Evolutionary conservation across 2,329 filamentous ascomycete species (phyloP), one percentile per base, ranked within the genome.

Genomic region (Ophiosphaerella herpotricha): DNA sequence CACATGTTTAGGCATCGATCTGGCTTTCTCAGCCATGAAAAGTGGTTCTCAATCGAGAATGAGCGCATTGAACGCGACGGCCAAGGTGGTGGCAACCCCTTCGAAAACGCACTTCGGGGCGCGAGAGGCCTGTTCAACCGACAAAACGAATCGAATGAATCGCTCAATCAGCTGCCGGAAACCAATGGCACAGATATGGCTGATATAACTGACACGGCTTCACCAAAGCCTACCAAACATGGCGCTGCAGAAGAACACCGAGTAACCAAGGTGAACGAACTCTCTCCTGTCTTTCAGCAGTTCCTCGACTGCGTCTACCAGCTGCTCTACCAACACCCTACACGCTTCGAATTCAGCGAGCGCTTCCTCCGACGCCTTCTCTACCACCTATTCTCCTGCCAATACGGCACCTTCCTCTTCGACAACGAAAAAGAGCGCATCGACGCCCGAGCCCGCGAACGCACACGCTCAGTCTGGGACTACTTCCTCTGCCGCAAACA

Each of bases 1-100:
- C 93, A 99, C 74, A 97, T 96, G 87, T 99, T 99, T 75, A 86
- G 91, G 46, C 85, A 96, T 64, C 86, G 94, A n/a, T 90, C 90
- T 12, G 94, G 94, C 3, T 89, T 89, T 61, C 76, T 97, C 47
- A 91, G 86, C 66, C 90, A 90, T 58, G 93, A 97, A 59, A 96
- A 95, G 66, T 97, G 92, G 91, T 99, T 99, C 68, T 81, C 85
- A 14, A 84, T 90, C 23, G 90, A 97, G 70, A 92, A 88, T 62
- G 93, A 97, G 72, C 77, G 82, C 75, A 75, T 87, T 80, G 79
- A 89, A 76, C 66, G 70, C 16, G 67, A 71, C n/a, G 54, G 52
- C 7, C 57, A 55, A 16, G 59, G 60, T n/a, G 83, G 82, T 36
- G 78, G 83, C 5, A 91, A 94, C 68, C 88, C 90, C 0, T 84